phyloP scores from a whole-genome alignment of 164 flowering plant genomes.

The Aristolochia californica region DNA sequence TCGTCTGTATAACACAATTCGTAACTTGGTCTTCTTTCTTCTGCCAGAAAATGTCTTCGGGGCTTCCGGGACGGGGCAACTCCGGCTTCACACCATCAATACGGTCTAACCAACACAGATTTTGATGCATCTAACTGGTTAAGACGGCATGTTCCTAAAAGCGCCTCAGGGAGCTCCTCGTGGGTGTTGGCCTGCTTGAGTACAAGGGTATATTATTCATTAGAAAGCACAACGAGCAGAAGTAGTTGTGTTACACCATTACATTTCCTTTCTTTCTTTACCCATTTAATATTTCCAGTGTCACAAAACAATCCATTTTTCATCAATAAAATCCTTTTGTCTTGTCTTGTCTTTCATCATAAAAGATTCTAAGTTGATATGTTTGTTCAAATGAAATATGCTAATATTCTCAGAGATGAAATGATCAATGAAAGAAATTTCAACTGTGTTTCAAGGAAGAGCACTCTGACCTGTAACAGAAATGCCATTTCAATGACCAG shows the following conservation, averaged over 20 bases:
- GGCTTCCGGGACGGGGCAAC: neutral
- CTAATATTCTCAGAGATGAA: neutral
- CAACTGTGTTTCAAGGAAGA: neutral
- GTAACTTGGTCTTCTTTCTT: no score
- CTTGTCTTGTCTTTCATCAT: neutral
- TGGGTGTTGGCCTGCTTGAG: slow-evolving; percentile 55
- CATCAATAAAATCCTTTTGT: neutral
- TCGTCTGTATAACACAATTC: neutral
- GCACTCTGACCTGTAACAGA: slow-evolving; percentile 59
- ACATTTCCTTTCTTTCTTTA: neutral
- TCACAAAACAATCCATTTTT: neutral
- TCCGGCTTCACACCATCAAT: slow-evolving; percentile 1
- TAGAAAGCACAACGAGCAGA: neutral
- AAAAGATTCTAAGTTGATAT: neutral
- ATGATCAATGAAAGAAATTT: no score
- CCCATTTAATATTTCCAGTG: neutral
- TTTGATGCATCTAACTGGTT: slow-evolving; percentile 67
- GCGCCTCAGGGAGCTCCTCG: slow-evolving; percentile 82
- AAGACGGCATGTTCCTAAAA: slow-evolving; percentile 80
- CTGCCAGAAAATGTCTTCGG: no score
- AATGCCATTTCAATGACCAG: slow-evolving; percentile 93
- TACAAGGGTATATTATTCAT: neutral
- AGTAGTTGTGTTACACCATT: neutral
- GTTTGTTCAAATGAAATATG: neutral
- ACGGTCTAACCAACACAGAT: slow-evolving; percentile 29